Percentiles rank a stretch among this genome's conserved stretches.
phyloP scores from a whole-genome alignment of 805 yeast genomes.

The Pichia pseudocactophila region DNA sequence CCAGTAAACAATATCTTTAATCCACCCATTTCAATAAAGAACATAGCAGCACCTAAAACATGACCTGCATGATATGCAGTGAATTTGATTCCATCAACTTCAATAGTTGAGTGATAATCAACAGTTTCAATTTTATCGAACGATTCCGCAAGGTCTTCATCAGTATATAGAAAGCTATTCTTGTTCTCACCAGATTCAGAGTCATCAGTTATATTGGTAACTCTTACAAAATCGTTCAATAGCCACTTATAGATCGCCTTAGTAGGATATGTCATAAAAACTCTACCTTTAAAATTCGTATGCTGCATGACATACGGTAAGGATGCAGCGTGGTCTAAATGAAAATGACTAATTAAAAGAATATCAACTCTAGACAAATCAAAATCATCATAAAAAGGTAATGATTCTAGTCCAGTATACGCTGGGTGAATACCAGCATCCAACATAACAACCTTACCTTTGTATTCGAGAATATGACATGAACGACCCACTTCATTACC shows the following conservation, averaged over 20 bases:
- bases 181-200: slow-evolving; percentile 36
- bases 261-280: slow-evolving; percentile 98
- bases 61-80: slow-evolving; percentile 99
- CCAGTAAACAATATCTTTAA: slow-evolving; percentile 86
- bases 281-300: slow-evolving; percentile 89
- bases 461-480: slow-evolving; percentile 85
- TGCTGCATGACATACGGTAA: slow-evolving; percentile 97
- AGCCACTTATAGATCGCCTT: slow-evolving; percentile 97
- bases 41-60: slow-evolving; percentile 98
- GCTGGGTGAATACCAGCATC: slow-evolving; percentile 99
- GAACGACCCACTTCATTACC: slow-evolving; percentile 97
- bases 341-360: slow-evolving; percentile 86
- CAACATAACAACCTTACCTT: slow-evolving; percentile 90
- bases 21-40: slow-evolving; percentile 89
- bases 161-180: slow-evolving; percentile 56
- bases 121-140: slow-evolving; percentile 88
- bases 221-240: slow-evolving; percentile 86
- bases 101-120: slow-evolving; percentile 92
- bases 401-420: slow-evolving; percentile 74
- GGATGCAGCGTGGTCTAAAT: slow-evolving; percentile 96
- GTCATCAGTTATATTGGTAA: slow-evolving; percentile 52
- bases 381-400: slow-evolving; percentile 94
- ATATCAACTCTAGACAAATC: slow-evolving; percentile 84
- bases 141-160: slow-evolving; percentile 80
- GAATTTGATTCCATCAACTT: slow-evolving; percentile 87